Base-by-base conservation (phyloP, 495 filamentous ascomycete genomes). In the Stereocaulon alpinum region DNA sequence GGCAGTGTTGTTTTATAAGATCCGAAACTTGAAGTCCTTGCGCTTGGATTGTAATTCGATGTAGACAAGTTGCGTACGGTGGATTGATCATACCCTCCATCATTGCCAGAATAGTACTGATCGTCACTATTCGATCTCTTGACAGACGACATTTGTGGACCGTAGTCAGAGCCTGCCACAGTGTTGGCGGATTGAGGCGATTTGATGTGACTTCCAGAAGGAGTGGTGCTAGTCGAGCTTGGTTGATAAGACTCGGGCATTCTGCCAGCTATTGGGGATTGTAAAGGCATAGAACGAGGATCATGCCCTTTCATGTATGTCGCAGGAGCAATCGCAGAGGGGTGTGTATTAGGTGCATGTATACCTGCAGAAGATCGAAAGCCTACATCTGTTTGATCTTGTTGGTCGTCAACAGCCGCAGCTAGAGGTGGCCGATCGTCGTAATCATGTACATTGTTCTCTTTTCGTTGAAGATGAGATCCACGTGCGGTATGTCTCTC, bases 401-500 rank as follows among this genome's bases (percentile, higher is more conserved):
- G 62, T 41, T 54, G 47, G 50, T 20, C 56, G 47, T 55, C 58
- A 22, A 59, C 41, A 29, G 42, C 24, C 4, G 50, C 56, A 55
- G 63, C 55, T 30, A 57, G 54, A 1, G 55, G 29, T 32, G 57
- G 32, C 30, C 61, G 51, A n/a, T 55, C 61, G 14, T 66, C 63
- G 24, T 29, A 22, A 29, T 59, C 54, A n/a, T 60, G 63, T 15
- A 50, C 15, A 55, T 61, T 77, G 44, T 82, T 80, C 68, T 97
- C 93, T 69, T 93, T 95, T 61, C 91, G 86, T 73, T 91, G 91
- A 53, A 97, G 75, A 71, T 95, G 91, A 15, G 92, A 97, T 49
- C 92, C 93, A 66, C 90, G 86, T 61, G 90, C 91, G n/a, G 89
- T 95, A 71, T 98, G 93, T 58, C 93, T 84, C 69, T 96, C 93